phyloP scores from a whole-genome alignment of 371 early-diverging fungal species.

The Rhizopus sp. region DNA sequence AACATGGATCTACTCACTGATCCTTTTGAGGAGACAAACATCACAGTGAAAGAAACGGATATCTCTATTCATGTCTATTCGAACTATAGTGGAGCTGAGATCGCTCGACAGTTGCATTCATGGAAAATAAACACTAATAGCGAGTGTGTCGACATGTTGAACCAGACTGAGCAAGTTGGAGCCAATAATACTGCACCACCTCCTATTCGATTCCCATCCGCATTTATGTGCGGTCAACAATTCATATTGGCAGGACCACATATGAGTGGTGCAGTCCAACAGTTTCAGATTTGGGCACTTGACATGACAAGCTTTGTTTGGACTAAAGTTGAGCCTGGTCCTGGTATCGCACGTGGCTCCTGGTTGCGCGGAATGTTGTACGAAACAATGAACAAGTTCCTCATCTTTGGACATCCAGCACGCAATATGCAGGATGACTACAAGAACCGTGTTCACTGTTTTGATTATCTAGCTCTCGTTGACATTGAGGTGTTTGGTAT shows the following conservation, averaged over 20 bases:
- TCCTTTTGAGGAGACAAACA: constrained; percentile 6
- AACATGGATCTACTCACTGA: constrained; percentile 20
- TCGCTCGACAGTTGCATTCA: constrained; percentile 64
- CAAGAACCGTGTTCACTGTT: constrained; percentile 66
- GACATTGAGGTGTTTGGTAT: constrained; percentile 70
- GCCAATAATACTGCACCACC: constrained; percentile 59
- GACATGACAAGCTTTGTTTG: constrained; percentile 62
- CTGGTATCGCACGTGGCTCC: constrained; percentile 61
- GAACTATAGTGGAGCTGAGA: constrained; percentile 67
- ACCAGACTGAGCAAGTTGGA: constrained; percentile 57
- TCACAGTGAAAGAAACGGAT: constrained; percentile 11
- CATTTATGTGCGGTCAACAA: constrained; percentile 64
- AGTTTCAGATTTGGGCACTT: constrained; percentile 74
- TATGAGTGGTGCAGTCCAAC: constrained; percentile 55
- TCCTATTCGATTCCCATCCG: constrained; percentile 72
- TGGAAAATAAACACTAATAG: constrained; percentile 42
- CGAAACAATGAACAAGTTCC: constrained; percentile 57
- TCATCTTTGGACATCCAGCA: constrained; percentile 74
- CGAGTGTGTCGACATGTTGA: constrained; percentile 42
- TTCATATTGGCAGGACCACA: constrained; percentile 72
- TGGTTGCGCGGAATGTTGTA: constrained; percentile 72
- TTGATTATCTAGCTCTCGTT: constrained; percentile 58
- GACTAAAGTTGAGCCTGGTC: constrained; percentile 69
- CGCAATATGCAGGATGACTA: constrained; percentile 68
- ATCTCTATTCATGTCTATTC: constrained; percentile 58